Evolutionary conservation across 768 basidiomycete species (phyloP), one percentile per base, ranked within the genome.

Genomic region (Tylopilus vinaceipallidus): DNA sequence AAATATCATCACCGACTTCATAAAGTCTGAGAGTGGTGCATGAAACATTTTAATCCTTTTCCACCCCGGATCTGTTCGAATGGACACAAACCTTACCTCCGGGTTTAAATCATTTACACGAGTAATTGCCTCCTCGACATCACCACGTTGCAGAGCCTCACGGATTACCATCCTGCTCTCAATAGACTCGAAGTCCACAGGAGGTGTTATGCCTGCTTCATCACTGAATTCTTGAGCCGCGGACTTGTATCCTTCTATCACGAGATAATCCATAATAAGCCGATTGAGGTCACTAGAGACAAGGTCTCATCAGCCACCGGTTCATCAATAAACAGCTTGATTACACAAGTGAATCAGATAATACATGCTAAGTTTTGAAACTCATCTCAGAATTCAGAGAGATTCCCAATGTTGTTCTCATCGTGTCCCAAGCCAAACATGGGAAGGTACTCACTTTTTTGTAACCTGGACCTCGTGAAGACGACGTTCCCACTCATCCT

Each of bases 21-120:
- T 63, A 63, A 72, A 77, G 84, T 74, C 84, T 97, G 77, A 82
- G 94, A 86, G 92, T 95, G 94, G 95, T 97, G 94, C 95, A 97
- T 97, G 91, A 88, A 86, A 81, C 68, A 63, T 60, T 91, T 74
- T 86, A 94, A 95, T 95, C 93, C 75, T 90, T 69, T 73, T 68
- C 64, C 35, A 53, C 46, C 47, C 36, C 35, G 27, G 37, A 42
- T 8, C 20, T 39, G 41, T 22, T 20, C 19, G 0, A 32, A 60
- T 12, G 47, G 48, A 47, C 53, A 36, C 13, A 30, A 60, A 27
- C 70, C 91, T 74, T 72, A 98, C 97, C 86, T 98, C 95, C 24
- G 93, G 91, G 67, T 98, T 92, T 58, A 98, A 70, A 68, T 98
- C 95, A 60, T 98, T 98, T 33, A 97, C 91, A 35, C 88, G 77